Evolutionary conservation across 768 basidiomycete genomes (phyloP).

Genomic region (Kwoniella dendrophila): DNA sequence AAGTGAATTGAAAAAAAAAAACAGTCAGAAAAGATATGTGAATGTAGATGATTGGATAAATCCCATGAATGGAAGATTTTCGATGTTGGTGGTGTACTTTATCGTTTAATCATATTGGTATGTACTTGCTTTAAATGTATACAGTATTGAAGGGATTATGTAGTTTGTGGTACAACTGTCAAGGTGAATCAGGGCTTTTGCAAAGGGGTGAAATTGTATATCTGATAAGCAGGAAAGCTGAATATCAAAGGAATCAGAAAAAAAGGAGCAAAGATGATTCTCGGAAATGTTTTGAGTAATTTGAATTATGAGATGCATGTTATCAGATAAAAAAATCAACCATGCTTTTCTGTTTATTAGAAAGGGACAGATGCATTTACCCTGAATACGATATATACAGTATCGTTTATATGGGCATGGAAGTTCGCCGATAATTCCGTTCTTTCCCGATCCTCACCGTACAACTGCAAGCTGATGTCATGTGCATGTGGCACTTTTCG

Average conservation of each 20-base stretch:
- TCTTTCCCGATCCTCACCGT: slow-evolving; percentile 6
- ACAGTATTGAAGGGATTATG: background rate
- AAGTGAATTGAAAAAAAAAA: background rate
- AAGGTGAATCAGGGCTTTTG: background rate
- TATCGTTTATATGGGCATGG: background rate
- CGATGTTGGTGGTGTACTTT: background rate
- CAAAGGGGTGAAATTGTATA: background rate
- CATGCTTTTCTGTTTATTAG: background rate
- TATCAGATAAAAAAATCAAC: slow-evolving; percentile 21
- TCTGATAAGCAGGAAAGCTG: background rate
- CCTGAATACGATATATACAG: slow-evolving; percentile 1
- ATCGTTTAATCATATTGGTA: background rate
- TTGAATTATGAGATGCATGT: background rate
- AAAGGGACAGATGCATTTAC: slow-evolving; percentile 8
- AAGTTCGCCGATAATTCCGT: slow-evolving; percentile 13
- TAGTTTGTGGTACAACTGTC: no score
- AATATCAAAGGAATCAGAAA: background rate
- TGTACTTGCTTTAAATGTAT: background rate
- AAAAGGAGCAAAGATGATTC: background rate
- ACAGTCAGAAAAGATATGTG: no score
- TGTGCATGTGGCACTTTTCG: slow-evolving; percentile 12
- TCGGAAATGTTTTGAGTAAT: slow-evolving; percentile 7
- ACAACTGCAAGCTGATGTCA: background rate
- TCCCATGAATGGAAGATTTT: background rate
- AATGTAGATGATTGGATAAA: background rate